These are phyloP conservation scores for Clonostachys sp. DNA, from an alignment of 2,329 filamentous ascomycete species.

Conservation along the genomic window DNA sequence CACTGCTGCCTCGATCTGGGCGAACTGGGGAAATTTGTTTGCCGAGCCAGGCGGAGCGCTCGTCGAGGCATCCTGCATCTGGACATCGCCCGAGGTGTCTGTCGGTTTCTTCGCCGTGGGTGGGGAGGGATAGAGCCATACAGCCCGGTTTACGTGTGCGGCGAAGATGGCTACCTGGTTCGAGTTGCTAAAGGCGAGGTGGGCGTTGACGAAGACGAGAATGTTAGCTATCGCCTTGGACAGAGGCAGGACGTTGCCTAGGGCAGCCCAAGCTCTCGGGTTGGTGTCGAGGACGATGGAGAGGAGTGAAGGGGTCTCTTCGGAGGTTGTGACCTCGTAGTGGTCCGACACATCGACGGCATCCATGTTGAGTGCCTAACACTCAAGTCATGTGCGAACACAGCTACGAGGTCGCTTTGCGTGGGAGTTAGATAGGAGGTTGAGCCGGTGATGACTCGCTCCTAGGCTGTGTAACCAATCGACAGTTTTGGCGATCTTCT, in stretches of 20 bases:
- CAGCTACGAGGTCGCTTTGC: too few relatives aligned
- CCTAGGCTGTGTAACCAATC: too few relatives aligned
- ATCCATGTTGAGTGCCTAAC: slow-evolving; percentile 38
- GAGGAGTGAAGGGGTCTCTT: slow-evolving; percentile 72
- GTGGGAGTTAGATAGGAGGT: too few relatives aligned
- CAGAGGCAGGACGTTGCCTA: slow-evolving; percentile 71
- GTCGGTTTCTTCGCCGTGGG: slow-evolving; percentile 15
- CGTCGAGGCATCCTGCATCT: slow-evolving; percentile 47
- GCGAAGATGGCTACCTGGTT: slow-evolving; percentile 92
- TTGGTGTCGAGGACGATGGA: slow-evolving; percentile 95
- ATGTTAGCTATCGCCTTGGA: slow-evolving; percentile 82
- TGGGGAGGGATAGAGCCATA: slow-evolving; percentile 77
- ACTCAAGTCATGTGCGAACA: too few relatives aligned
- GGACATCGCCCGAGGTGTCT: slow-evolving; percentile 43
- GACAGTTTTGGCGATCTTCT: too few relatives aligned
- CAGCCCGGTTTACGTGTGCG: slow-evolving; percentile 78
- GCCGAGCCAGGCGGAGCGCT: slow-evolving; percentile 38
- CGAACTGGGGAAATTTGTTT: slow-evolving; percentile 93
- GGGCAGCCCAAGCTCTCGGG: slow-evolving; percentile 84
- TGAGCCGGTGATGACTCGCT: too few relatives aligned
- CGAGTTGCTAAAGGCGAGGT: slow-evolving; percentile 87
- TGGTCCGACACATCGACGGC: slow-evolving; percentile 54
- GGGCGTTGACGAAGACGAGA: slow-evolving; percentile 94
- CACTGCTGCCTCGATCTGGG: slow-evolving; percentile 78
- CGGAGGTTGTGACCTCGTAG: slow-evolving; percentile 50